Evolutionary conservation across 805 yeast species (phyloP).

Genomic region (Schizosaccharomyces osmophilus): DNA sequence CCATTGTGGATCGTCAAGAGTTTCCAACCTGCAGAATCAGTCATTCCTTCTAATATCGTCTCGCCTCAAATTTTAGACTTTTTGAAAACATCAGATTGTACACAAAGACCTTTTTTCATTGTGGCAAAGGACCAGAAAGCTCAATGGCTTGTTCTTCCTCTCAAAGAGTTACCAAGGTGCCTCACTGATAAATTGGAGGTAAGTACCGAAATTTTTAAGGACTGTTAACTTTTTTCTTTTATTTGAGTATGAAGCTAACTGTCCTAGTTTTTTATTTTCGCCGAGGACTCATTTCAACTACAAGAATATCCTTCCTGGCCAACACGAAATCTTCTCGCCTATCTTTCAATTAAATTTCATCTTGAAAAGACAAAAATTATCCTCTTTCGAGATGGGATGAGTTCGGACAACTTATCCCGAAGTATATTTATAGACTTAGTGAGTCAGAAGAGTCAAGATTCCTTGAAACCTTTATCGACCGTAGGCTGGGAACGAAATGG

Average conservation of each 20-base stretch:
- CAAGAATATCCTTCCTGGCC: slow-evolving; percentile 22
- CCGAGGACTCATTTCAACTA: neutral
- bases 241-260: neutral
- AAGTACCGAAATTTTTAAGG: neutral
- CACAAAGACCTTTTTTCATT: neutral
- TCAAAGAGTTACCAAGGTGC: neutral
- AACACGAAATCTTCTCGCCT: slow-evolving; percentile 23
- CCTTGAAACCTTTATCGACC: slow-evolving; percentile 17
- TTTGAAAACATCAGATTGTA: neutral
- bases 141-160: neutral
- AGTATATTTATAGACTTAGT: slow-evolving; percentile 8
- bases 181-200: neutral
- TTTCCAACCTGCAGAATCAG: neutral
- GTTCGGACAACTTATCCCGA: slow-evolving; percentile 8
- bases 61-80: neutral
- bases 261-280: neutral
- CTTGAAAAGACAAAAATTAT: slow-evolving; percentile 21
- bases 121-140: neutral
- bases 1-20: neutral
- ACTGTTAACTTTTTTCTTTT: neutral
- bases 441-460: slow-evolving; percentile 1
- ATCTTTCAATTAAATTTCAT: neutral
- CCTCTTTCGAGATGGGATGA: slow-evolving; percentile 20
- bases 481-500: slow-evolving; percentile 82
- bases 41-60: neutral